These are phyloP conservation scores for Eucalyptus pauciflora DNA, from an alignment of 345 rosid genomes.

Conservation along the genomic window DNA sequence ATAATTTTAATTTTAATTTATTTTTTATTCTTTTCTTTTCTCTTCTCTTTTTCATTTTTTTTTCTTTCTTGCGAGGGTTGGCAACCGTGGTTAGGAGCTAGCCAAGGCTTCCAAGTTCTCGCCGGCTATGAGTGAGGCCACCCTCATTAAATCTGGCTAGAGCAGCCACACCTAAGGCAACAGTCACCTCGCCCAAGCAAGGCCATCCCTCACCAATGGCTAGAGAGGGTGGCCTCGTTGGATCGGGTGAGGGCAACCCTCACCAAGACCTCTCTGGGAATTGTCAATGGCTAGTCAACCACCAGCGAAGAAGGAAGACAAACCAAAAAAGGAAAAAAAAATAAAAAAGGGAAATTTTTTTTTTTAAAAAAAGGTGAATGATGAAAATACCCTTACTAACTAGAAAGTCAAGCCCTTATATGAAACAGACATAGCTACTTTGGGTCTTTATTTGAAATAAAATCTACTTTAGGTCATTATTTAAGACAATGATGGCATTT, in stretches of 20 bases:
- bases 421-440: fast-evolving
- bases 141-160: fast-evolving
- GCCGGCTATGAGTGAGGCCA: fast-evolving
- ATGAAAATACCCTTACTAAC: fast-evolving
- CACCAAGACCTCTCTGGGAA: too few species aligned
- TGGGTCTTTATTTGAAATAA: fast-evolving
- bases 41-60: too few species aligned
- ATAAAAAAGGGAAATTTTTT: too few species aligned
- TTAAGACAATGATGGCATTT: too few species aligned
- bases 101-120: too few species aligned
- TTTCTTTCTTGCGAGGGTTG: fast-evolving
- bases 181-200: fast-evolving
- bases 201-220: fast-evolving
- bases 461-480: fast-evolving
- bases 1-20: too few species aligned
- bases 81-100: too few species aligned
- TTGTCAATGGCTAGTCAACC: fast-evolving
- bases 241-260: fast-evolving
- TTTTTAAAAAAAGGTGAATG: too few species aligned
- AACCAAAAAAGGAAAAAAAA: too few species aligned
- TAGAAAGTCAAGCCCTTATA: fast-evolving
- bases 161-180: too few species aligned
- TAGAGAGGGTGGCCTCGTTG: too few species aligned
- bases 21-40: too few species aligned
- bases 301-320: fast-evolving